Base-by-base conservation (phyloP, 164 flowering plant species). In the Magnolia kwangsiensis region DNA sequence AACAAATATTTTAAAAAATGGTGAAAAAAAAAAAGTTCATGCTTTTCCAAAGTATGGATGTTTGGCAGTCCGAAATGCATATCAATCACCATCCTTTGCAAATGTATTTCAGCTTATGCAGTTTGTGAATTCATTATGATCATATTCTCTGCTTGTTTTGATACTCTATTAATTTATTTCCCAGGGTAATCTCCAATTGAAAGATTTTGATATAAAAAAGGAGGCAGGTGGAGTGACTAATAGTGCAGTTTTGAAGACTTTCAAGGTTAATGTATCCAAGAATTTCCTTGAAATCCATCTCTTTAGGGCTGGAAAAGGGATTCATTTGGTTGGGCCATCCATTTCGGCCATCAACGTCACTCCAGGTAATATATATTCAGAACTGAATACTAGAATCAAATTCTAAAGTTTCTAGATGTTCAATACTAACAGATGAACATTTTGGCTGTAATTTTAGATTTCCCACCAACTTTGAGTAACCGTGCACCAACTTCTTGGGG, bases 291-390 rank as follows among this genome's bases (percentile, higher is more conserved):
- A 95, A 75, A 82, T 95, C 67, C 97, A 93, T 86, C 88, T 95
- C n/a, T 91, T 91, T 76, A 93, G 99, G 99, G 94, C 95, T 84
- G 99, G 98, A 70, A 95, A 93, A 75, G 98, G 99, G 71, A 92
- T 96, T 50, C 90, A 95, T 75, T 93, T 95, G 81, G 84, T 90
- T 83, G 99, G 99, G 73, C 98, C 99, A 68, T 82, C 82, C 11
- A 88, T 96, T 75, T 94, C 98, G 63, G 96, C 99, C 45, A 82
- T 96, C 79, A 91, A 89, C 76, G 98, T 85, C 70, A 85, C 85
- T 24, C 90, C 94, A 87, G 82, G 99, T 94, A 89, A 75, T 11
- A 51, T 29, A 10, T 49, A 1, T 8, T 11, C 16, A 27, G 0
- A 51, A 72, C 11, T 69, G 51, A 51, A 67, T 55, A 16, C 9